Percentiles rank a stretch among this genome's conserved stretches.
These are phyloP conservation scores for Acacia acuminata DNA, from an alignment of 306 rosid species.

Conservation along the genomic window DNA sequence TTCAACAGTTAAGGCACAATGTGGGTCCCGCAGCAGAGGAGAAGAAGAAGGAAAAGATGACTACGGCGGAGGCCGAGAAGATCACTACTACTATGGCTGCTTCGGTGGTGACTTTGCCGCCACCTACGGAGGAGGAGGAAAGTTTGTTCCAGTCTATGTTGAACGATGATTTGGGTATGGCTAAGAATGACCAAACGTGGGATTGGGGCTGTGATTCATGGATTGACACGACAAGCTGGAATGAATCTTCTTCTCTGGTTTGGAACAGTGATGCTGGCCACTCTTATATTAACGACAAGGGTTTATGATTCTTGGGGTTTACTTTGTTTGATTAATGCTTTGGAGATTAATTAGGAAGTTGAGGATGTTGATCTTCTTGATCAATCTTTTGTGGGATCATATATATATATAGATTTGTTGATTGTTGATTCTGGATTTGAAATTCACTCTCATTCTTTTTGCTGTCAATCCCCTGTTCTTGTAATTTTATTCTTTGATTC, in stretches of 20 bases:
- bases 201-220: neutral
- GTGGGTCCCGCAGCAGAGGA: neutral
- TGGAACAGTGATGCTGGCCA: neutral
- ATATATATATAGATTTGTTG: no score
- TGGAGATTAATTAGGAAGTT: no score
- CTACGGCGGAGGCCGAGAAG: no score
- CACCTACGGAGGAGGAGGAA: neutral
- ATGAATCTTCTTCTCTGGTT: neutral
- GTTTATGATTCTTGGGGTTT: neutral
- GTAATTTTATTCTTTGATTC: no score
- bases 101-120: neutral
- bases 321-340: no score
- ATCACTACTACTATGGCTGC: no score
- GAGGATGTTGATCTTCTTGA: no score
- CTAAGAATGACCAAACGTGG: neutral
- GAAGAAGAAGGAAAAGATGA: no score
- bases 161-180: neutral
- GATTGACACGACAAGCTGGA: neutral
- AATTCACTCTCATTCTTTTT: no score
- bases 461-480: no score
- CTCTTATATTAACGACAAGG: neutral
- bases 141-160: neutral
- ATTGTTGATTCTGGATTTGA: no score
- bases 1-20: constrained; percentile 14
- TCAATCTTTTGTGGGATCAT: no score